Conservation (phyloP, 2,329 filamentous ascomycete species). For the Pleurostoma richardsiae region DNA sequence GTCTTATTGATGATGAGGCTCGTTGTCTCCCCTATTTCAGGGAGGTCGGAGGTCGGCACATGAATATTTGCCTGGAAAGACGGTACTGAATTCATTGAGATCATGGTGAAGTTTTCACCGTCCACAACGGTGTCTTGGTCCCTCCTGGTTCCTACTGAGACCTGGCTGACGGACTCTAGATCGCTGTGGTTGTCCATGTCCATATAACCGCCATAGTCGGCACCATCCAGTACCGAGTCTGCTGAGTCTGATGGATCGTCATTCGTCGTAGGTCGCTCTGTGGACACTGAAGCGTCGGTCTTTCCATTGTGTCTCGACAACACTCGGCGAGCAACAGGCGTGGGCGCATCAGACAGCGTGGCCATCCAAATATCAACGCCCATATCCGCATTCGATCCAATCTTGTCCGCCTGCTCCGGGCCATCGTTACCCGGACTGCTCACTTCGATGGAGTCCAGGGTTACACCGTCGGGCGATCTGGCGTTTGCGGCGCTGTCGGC, state of each 20-base stretch:
- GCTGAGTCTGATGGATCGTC: too few relatives aligned
- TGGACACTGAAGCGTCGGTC: too few relatives aligned
- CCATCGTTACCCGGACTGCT: background rate
- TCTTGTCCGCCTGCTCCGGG: background rate
- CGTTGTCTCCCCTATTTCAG: conserved; percentile 50
- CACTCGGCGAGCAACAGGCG: background rate
- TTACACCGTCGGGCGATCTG: background rate
- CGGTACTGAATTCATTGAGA: conserved; percentile 49
- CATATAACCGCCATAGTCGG: background rate
- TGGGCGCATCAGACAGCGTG: conserved; percentile 7
- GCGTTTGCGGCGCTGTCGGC: conserved; percentile 6
- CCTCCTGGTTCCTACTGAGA: conserved; percentile 9
- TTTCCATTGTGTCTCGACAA: too few relatives aligned
- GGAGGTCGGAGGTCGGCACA: conserved; percentile 24
- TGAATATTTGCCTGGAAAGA: conserved; percentile 39
- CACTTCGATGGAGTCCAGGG: too few relatives aligned
- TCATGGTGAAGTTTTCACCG: conserved; percentile 54
- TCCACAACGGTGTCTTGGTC: conserved; percentile 22
- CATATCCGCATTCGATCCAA: conserved; percentile 5
- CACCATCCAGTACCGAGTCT: too few relatives aligned
- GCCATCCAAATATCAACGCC: conserved; percentile 13
- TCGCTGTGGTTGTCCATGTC: conserved; percentile 7
- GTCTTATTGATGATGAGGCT: conserved; percentile 52
- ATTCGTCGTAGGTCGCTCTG: too few relatives aligned
- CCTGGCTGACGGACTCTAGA: conserved; percentile 10